Evolutionary conservation across 257 asterid species (phyloP), one percentile per base, ranked within the genome.

Genomic region (Nicotiana tabacum): DNA sequence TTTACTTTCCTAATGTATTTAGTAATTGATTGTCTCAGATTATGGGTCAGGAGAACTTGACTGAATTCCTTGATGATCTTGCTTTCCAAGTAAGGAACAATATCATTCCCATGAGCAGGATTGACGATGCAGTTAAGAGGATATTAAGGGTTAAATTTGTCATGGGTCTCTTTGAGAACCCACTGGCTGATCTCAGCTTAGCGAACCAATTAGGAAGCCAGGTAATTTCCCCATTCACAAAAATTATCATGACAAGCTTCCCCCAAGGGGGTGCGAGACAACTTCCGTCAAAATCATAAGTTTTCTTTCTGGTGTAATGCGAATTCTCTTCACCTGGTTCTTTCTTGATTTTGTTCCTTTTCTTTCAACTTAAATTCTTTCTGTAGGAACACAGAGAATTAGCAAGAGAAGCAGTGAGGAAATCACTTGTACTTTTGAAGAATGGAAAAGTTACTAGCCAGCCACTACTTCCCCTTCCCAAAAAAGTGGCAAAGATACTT

Each of bases 71-170:
- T 18, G 86, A 66, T 67, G 85, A 86, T 81, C 83, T 84, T 43
- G 77, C 86, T 21, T 72, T 78, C 53, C 76, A 61, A 80, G 90
- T 85, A 70, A 87, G 82, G 82, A 83, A 83, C 18, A 81, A 85
- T 46, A 55, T 83, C n/a, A 82, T 87, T 56, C 88, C 90, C 18
- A 83, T 85, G 84, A 87, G 90, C 78, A 85, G 90, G 84, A 87
- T 87, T 78, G 85, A 87, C 82, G 90, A 87, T 65, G 90, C 90
- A 18, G 88, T 87, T 27, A 69, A 33, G 66, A 85, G 90, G 70
- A 87, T 87, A 80, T 56, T 87, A 27, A 87, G 90, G 66, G 84
- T 87, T 61, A 77, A 85, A 76, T 85, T 85, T 82, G 51, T 85
- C 43, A 85, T 85, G 88, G 88, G 88, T 24, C 83, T 85, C 51